These are phyloP conservation scores for Aspergillus panamensis DNA, from an alignment of 495 filamentous ascomycete genomes.

Conservation along the genomic window DNA sequence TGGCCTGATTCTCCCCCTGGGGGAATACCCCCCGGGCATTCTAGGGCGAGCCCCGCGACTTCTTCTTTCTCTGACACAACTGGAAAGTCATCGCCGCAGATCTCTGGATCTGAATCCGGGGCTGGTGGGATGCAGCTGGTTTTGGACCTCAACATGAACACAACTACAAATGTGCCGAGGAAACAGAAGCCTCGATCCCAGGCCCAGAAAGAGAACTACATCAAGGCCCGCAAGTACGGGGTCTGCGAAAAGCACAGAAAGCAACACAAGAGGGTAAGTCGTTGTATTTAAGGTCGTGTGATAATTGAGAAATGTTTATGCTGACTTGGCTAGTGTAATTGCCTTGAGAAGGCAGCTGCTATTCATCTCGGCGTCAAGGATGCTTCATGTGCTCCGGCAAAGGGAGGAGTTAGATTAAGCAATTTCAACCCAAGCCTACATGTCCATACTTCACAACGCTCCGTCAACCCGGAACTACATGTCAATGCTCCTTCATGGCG, in stretches of 20 bases:
- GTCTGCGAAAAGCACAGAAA: constrained; percentile 49
- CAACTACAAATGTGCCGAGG: constrained; percentile 40
- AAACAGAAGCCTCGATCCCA: constrained; percentile 46
- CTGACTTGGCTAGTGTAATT: constrained; percentile 43
- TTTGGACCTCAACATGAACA: constrained; percentile 49
- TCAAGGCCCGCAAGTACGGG: constrained; percentile 45
- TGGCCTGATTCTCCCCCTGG: constrained; percentile 35
- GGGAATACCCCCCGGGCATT: constrained; percentile 24
- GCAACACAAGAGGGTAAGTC: constrained; percentile 46
- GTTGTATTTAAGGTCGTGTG: not conserved
- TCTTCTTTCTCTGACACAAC: constrained; percentile 20
- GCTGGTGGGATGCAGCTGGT: constrained; percentile 38
- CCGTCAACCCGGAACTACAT: not conserved
- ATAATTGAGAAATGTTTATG: not conserved
- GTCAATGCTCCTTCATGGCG: not conserved
- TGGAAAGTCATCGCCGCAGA: constrained; percentile 20
- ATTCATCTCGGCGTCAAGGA: constrained; percentile 24
- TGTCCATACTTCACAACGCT: not conserved
- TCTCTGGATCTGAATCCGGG: constrained; percentile 15
- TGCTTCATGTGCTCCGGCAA: constrained; percentile 14
- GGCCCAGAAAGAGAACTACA: constrained; percentile 48
- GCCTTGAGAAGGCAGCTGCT: constrained; percentile 39
- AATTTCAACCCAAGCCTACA: constrained; percentile 3
- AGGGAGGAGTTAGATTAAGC: not conserved
- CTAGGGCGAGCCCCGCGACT: constrained; percentile 20